These are phyloP conservation scores for Wickerhamiella infanticola DNA, from an alignment of 1,139 yeast genomes.

Conservation along the genomic window DNA sequence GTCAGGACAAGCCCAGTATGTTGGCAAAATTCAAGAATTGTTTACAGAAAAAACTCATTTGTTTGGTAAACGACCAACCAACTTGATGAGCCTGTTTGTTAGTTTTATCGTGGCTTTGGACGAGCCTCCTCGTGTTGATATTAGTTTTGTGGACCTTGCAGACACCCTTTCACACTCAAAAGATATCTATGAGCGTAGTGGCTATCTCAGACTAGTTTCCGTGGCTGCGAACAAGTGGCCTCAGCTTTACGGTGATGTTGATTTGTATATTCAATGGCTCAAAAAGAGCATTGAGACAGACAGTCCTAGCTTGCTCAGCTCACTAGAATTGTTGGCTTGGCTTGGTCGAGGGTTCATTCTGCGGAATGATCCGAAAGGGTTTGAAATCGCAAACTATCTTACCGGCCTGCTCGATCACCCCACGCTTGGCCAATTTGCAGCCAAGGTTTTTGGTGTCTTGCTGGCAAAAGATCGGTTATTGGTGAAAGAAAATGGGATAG, in stretches of 20 bases:
- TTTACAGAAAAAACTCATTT: constrained; percentile 1
- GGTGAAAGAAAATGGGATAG: constrained; percentile 39
- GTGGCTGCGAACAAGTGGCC: constrained; percentile 15
- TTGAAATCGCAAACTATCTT: constrained; percentile 27
- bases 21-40: neutral
- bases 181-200: constrained; percentile 11
- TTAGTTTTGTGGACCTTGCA: constrained; percentile 5
- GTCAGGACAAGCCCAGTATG: constrained; percentile 2
- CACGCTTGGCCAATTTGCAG: constrained; percentile 24
- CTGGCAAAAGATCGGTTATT: constrained; percentile 51
- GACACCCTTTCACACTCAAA: constrained; percentile 3
- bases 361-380: constrained; percentile 37
- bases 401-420: constrained; percentile 25
- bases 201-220: constrained; percentile 12
- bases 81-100: constrained; percentile 3
- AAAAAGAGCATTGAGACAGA: constrained; percentile 4
- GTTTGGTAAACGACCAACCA: constrained; percentile 2
- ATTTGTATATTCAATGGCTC: constrained; percentile 5
- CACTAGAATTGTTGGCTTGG: constrained; percentile 52
- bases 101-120: constrained; percentile 5
- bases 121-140: constrained; percentile 3
- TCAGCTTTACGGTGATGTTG: constrained; percentile 2
- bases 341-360: constrained; percentile 52
- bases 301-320: constrained; percentile 12
- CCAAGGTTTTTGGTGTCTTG: constrained; percentile 47